phyloP scores from a whole-genome alignment of 805 yeast genomes.

The Starmerella potacharoeniae region DNA sequence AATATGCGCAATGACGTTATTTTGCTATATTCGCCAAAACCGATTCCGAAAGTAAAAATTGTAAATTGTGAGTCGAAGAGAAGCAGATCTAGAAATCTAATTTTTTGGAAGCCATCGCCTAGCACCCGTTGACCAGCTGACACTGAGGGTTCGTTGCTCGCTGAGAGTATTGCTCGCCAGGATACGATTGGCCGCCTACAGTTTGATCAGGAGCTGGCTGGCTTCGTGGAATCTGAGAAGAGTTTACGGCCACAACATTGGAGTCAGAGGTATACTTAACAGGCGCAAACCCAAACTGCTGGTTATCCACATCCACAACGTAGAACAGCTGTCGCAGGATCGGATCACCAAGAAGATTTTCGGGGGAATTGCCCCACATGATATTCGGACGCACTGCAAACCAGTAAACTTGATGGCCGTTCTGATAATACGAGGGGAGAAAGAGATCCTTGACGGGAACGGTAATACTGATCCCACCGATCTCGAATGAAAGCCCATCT shows the following conservation, averaged over 20 bases:
- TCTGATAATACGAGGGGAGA: conserved; percentile 5
- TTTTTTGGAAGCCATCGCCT: not conserved
- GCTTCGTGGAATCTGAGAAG: conserved; percentile 5
- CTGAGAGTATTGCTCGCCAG: not conserved
- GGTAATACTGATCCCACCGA: conserved; percentile 13
- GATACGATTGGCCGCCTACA: not conserved
- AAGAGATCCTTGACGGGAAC: conserved; percentile 23
- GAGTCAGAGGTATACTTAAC: conserved; percentile 2
- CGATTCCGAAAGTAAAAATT: too few relatives aligned
- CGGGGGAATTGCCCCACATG: not conserved
- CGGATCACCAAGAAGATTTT: conserved; percentile 34
- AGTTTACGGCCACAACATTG: conserved; percentile 1
- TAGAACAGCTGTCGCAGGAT: conserved; percentile 50
- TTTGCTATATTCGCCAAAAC: too few relatives aligned
- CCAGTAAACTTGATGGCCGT: conserved; percentile 4
- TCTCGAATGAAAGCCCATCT: conserved; percentile 1
- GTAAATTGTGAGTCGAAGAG: too few relatives aligned
- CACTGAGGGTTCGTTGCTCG: not conserved
- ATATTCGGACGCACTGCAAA: not conserved
- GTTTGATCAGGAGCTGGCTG: conserved; percentile 14
- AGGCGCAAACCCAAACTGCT: conserved; percentile 45
- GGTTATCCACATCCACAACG: conserved; percentile 51
- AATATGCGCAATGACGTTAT: too few relatives aligned
- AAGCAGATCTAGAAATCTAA: too few relatives aligned
- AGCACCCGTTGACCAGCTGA: not conserved